These are phyloP conservation scores for Styphnolobium japonicum DNA, from an alignment of 306 rosid species.

Conservation along the genomic window DNA sequence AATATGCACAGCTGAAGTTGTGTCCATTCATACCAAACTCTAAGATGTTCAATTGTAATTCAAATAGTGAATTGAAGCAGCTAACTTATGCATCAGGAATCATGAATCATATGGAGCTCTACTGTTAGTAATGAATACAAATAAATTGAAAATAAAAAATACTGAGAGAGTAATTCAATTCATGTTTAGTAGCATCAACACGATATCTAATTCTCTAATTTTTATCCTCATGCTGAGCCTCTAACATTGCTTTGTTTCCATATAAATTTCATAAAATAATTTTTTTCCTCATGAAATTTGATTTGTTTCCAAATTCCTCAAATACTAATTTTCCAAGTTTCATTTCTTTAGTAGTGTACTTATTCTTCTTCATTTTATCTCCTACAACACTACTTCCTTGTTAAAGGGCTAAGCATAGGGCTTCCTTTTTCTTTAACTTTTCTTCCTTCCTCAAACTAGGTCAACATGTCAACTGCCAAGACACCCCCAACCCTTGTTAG, in stretches of 20 bases:
- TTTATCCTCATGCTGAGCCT: neutral
- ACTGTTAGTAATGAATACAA: neutral
- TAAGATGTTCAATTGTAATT: neutral
- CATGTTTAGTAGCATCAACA: neutral
- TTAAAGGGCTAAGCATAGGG: too few relatives aligned
- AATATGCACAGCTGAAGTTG: neutral
- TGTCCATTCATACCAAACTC: neutral
- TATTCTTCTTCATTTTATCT: neutral
- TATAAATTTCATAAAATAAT: neutral
- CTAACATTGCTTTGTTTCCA: neutral
- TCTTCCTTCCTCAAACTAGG: neutral
- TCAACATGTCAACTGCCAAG: neutral
- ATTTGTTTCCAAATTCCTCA: neutral
- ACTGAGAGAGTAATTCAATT: neutral
- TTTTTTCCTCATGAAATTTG: neutral
- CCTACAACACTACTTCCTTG: neutral
- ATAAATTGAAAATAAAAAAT: too few relatives aligned
- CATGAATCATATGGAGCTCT: neutral
- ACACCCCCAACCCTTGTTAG: neutral
- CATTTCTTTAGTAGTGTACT: neutral
- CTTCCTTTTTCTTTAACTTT: neutral
- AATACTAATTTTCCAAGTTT: neutral
- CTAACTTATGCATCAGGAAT: neutral
- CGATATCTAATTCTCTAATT: neutral
- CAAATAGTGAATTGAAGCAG: neutral